Percentiles rank a stretch among this genome's conserved stretches.
Evolutionary conservation across 257 asterid species (phyloP).

Genomic region (Plantago major): DNA sequence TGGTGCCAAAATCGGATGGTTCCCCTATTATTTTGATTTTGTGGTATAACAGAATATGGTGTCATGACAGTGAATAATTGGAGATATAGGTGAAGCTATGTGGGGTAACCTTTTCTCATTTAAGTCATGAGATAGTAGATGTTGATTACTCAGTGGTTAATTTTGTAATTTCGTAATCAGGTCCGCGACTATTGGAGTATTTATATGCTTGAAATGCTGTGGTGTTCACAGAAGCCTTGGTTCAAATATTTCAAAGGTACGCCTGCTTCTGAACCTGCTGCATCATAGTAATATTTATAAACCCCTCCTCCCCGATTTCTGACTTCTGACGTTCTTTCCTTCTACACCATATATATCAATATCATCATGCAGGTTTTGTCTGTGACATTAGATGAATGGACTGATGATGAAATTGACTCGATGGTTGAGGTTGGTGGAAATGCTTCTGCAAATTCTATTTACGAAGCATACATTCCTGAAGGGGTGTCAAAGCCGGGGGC

Average conservation of each 20-base stretch:
- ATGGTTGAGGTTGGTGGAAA: slow-evolving; percentile 98
- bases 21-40: too few species aligned
- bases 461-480: slow-evolving; percentile 92
- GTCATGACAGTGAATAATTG: neutral
- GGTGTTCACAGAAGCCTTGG: slow-evolving; percentile 98
- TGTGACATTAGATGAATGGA: slow-evolving; percentile 97
- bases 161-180: slow-evolving; percentile 32
- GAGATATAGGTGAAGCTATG: neutral
- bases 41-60: neutral
- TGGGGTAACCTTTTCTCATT: neutral
- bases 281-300: too few species aligned
- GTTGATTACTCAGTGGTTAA: too few species aligned
- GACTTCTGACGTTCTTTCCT: neutral
- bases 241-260: slow-evolving; percentile 83
- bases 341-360: neutral
- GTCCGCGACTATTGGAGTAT: slow-evolving; percentile 94
- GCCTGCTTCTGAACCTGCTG: slow-evolving; percentile 11
- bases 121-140: neutral
- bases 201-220: slow-evolving; percentile 94
- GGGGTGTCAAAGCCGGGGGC: slow-evolving; percentile 83
- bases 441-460: slow-evolving; percentile 90
- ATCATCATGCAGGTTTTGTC: slow-evolving; percentile 70
- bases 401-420: slow-evolving; percentile 80
- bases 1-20: too few species aligned
- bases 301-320: neutral